Base-by-base conservation (phyloP, 2,329 filamentous ascomycete genomes). In the Fusarium sulawesiense region DNA sequence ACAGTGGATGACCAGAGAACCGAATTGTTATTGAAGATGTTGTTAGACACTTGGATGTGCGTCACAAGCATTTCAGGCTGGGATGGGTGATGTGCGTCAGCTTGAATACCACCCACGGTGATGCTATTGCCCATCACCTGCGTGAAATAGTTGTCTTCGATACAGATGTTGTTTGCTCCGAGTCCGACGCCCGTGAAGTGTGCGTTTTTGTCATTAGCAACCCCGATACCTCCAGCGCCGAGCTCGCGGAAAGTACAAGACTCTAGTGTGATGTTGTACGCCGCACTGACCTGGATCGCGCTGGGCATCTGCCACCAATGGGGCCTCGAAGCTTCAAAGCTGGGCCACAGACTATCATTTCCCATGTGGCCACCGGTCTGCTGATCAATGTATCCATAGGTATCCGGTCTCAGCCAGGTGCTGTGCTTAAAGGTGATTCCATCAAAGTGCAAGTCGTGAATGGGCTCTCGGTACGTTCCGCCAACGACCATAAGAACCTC, bases 241-340 rank as follows among this genome's bases (percentile, higher is more conserved):
- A 60, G 42, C 21, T 60, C 51, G 14, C 42, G 27, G 14, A 60
- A 60, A 32, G 51, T 42, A 48, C 51, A 60, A 13, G 51, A 34
- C 8, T 57, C 1, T 1, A 60, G 20, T n/a, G 7, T 42, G 25
- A 57, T 34, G 11, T 29, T 60, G 21, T 57, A 29, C 21, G 42
- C 42, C 14, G 51, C 57, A 42, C 57, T 60, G 8, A 60, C 2
- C 4, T 60, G 51, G 0, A 60, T 21, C 10, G 57, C 32, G 42
- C 57, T 60, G 6, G 51, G 57, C 57, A 60, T 60, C 51, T 60
- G 57, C 51, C 57, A 60, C 57, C 41, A 60, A 12, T 60, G 32
- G 5, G 57, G 51, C 6, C 57, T 57, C 3, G 57, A 57, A 11
- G 42, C 51, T 12, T 60, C 57, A 5, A 60, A 60, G 0, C 34